Evolutionary conservation across 768 basidiomycete species (phyloP), one percentile per base, ranked within the genome.

Genomic region (Crepidotus variabilis): DNA sequence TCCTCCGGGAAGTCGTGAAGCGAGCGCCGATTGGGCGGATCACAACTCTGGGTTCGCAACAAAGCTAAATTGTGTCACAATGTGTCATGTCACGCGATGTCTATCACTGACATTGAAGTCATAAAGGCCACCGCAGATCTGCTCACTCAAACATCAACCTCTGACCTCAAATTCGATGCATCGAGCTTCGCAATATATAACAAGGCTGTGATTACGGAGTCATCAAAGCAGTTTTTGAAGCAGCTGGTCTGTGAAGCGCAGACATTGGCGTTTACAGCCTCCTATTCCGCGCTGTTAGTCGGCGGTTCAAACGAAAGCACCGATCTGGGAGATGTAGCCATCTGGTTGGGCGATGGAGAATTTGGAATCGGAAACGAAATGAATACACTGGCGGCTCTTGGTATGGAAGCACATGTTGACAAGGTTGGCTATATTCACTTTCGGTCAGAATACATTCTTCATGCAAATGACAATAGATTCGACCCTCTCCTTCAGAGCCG

Each of bases 261-360:
- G 50, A 61, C 59, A 1, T 68, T 75, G 1, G 80, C 83, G 2
- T 66, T 63, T 23, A 67, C 72, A 2, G 68, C 73, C 9, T 65
- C 71, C 10, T 79, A 74, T 62, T 78, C 79, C n/a, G 84, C 81
- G 61, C 68, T 85, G 47, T 72, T 85, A 11, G 78, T 77, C 0
- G 83, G 84, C 2, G 72, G 72, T 32, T 65, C 71, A n/a, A 82
- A 76, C 59, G 84, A 87, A 60, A 77, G 75, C 60, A 83, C 84
- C 57, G 83, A 86, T 48, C 80, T 72, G 43, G 77, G 77, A 5
- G 83, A 85, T 58, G 65, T 82, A 21, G 80, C 73, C 3, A 48
- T 85, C 33, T 83, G 79, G 78, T 71, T 86, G 4, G 82, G 83
- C 8, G 50, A 57, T 5, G 78, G 77, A 4, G 62, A 72, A 6